Percentiles rank a stretch among this genome's conserved stretches.
These are phyloP conservation scores for Debaryomycetaceae sp. DNA, from an alignment of 1,139 yeast genomes.

Conservation along the genomic window DNA sequence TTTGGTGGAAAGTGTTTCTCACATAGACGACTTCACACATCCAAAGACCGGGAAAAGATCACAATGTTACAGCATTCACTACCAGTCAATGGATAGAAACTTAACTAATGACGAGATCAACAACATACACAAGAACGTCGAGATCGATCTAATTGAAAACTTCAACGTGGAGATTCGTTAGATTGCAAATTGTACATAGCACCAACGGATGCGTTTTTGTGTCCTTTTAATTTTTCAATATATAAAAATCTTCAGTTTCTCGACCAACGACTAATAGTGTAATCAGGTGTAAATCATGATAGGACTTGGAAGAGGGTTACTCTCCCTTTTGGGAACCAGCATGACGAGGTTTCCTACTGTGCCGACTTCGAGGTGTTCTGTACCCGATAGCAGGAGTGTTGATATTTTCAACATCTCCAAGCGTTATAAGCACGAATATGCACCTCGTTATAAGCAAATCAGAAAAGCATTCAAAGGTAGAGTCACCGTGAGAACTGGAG, in stretches of 20 bases:
- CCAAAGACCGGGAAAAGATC: conserved; percentile 77
- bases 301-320: conserved; percentile 7
- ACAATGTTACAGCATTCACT: conserved; percentile 84
- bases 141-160: conserved; percentile 46
- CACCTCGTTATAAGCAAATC: conserved; percentile 72
- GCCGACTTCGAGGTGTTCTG: not conserved
- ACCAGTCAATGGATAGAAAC: conserved; percentile 94
- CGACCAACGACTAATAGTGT: not conserved
- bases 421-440: conserved; percentile 79
- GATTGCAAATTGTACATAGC: conserved; percentile 1
- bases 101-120: conserved; percentile 82
- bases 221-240: not conserved
- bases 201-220: not conserved
- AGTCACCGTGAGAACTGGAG: conserved; percentile 92
- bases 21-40: conserved; percentile 79
- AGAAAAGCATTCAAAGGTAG: conserved; percentile 92
- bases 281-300: conserved; percentile 3
- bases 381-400: not conserved
- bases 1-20: conserved; percentile 77
- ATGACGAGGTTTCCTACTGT: not conserved
- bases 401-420: conserved; percentile 7
- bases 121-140: conserved; percentile 60
- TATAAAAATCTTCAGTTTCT: not conserved
- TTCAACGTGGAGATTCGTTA: conserved; percentile 65
- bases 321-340: not conserved